These are phyloP conservation scores for Kuraishia molischiana DNA, from an alignment of 805 yeast genomes.

Conservation along the genomic window DNA sequence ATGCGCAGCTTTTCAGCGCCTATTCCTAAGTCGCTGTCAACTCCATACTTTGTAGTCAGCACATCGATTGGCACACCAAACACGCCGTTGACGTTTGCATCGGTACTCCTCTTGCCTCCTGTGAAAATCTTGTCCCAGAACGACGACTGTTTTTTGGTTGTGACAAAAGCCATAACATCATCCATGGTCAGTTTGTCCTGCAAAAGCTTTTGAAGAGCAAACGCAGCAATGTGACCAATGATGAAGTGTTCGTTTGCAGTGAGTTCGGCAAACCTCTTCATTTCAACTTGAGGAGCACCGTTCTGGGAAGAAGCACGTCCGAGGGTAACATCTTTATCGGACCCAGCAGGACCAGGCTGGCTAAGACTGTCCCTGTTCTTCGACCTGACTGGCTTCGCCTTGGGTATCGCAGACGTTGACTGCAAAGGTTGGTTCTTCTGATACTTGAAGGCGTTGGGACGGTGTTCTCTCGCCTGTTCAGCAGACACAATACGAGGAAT, in stretches of 20 bases:
- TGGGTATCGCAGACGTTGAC: constrained; percentile 25
- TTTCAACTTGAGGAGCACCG: too few species aligned
- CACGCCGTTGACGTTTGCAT: constrained; percentile 25
- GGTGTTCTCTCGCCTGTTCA: constrained; percentile 87
- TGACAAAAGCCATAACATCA: constrained; percentile 31
- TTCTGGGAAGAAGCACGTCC: constrained; percentile 5
- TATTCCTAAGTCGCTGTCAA: constrained; percentile 75
- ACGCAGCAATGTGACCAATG: constrained; percentile 49
- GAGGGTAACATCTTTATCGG: constrained; percentile 1
- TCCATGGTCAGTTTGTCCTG: constrained; percentile 21
- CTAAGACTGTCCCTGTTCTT: constrained; percentile 1
- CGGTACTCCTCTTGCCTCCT: neutral
- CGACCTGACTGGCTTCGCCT: constrained; percentile 16
- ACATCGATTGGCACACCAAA: constrained; percentile 73
- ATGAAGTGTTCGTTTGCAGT: constrained; percentile 45
- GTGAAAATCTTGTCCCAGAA: constrained; percentile 45
- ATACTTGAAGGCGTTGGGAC: constrained; percentile 88
- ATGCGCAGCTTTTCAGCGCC: constrained; percentile 74
- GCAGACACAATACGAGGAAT: constrained; percentile 96
- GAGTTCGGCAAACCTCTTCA: constrained; percentile 61
- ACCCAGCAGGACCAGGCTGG: constrained; percentile 3
- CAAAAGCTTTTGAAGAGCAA: constrained; percentile 31
- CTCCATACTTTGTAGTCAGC: constrained; percentile 61
- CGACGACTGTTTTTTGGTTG: constrained; percentile 29
- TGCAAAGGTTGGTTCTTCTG: constrained; percentile 34